A percentile compares a stretch with the other conserved stretches of the same genome.
These are phyloP conservation scores for Coprinopsis cinerea DNA, from an alignment of 768 basidiomycete genomes.

Conservation along the genomic window DNA sequence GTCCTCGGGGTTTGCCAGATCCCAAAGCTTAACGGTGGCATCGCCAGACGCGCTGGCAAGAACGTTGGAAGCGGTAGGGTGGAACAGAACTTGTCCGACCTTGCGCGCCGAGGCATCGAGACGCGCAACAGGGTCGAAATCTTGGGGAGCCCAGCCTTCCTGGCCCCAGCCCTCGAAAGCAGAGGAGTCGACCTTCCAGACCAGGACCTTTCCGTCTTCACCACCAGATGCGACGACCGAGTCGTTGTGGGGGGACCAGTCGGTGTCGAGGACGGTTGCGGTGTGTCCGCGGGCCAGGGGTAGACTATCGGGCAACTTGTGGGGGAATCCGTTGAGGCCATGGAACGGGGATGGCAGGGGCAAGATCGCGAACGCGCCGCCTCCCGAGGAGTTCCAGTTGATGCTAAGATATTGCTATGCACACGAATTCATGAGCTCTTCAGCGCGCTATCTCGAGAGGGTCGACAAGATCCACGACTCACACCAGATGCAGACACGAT, in stretches of 20 bases:
- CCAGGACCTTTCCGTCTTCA: constrained; percentile 89
- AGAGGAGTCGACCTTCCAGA: constrained; percentile 75
- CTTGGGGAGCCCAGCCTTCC: constrained; percentile 76
- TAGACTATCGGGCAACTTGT: constrained; percentile 86
- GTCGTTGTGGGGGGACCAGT: constrained; percentile 95
- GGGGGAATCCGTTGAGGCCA: constrained; percentile 47
- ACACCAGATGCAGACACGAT: constrained; percentile 81
- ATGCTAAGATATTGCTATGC: constrained; percentile 76
- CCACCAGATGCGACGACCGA: constrained; percentile 84
- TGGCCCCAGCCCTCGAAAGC: constrained; percentile 80
- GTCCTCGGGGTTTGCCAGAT: constrained; percentile 69
- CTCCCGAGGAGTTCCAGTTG: constrained; percentile 92
- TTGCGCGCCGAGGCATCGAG: constrained; percentile 81
- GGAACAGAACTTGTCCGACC: constrained; percentile 91
- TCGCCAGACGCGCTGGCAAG: constrained; percentile 80
- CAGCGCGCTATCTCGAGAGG: constrained; percentile 4
- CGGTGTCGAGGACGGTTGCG: constrained; percentile 86
- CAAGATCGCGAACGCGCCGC: constrained; percentile 91
- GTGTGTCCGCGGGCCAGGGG: constrained; percentile 88
- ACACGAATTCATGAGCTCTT: background rate
- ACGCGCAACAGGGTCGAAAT: constrained; percentile 80
- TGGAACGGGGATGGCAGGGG: constrained; percentile 75
- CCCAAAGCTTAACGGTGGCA: constrained; percentile 87
- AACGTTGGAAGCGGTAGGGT: constrained; percentile 84
- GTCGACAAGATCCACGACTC: constrained; percentile 22